phyloP scores from a whole-genome alignment of 2,329 filamentous ascomycete species.

The Claviceps spartinae region DNA sequence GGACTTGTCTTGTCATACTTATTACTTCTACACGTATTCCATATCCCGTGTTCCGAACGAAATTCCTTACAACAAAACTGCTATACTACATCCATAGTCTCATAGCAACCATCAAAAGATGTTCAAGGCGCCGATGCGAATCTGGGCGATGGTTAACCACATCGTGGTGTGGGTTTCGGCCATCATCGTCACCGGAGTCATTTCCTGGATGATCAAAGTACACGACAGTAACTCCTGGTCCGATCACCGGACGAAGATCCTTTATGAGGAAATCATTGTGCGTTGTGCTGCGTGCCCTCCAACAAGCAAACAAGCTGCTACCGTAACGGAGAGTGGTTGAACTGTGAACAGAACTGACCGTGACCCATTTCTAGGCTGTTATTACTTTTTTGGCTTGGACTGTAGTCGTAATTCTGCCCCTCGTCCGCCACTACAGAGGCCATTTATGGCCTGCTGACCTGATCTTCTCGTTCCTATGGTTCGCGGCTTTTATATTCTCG shows the following conservation, averaged over 20 bases:
- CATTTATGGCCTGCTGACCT: conserved; percentile 11
- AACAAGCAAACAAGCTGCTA: not conserved
- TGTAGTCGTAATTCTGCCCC: conserved; percentile 9
- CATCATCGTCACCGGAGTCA: conserved; percentile 12
- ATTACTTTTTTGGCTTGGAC: conserved; percentile 12
- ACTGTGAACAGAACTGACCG: too few species aligned
- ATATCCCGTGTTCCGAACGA: not conserved
- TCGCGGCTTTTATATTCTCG: conserved; percentile 15
- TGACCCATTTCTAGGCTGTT: conserved; percentile 7
- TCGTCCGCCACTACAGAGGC: conserved; percentile 11
- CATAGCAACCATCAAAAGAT: not conserved
- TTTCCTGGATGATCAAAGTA: conserved; percentile 11
- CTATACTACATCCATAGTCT: not conserved
- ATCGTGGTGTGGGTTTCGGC: conserved; percentile 12
- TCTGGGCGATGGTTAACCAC: conserved; percentile 9
- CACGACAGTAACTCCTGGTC: not conserved
- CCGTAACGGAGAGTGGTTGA: too few species aligned
- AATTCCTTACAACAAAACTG: not conserved
- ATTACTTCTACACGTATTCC: not conserved
- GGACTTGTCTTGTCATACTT: too few species aligned
- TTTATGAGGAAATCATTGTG: conserved; percentile 14
- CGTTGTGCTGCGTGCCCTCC: not conserved
- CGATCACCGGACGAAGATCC: conserved; percentile 5
- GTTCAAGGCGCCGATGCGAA: not conserved
- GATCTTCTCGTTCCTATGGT: conserved; percentile 15